These are phyloP conservation scores for Aureobasidium uvarum DNA, from an alignment of 2,329 filamentous ascomycete genomes.

Conservation along the genomic window DNA sequence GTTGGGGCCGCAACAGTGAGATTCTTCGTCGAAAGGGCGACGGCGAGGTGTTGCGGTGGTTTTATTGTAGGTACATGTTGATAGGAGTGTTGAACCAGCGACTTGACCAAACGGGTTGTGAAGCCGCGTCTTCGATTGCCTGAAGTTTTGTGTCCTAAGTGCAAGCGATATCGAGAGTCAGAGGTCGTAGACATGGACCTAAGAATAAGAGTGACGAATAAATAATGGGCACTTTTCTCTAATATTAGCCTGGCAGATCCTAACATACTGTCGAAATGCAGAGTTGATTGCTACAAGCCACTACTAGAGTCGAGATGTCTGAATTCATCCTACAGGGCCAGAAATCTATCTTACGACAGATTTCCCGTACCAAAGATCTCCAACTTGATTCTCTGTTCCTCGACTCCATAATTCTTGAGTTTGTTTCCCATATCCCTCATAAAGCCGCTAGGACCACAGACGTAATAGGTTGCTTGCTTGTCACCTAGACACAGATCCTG, in stretches of 20 bases:
- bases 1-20: not conserved
- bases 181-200: not conserved
- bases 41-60: no score
- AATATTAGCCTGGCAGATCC: not conserved
- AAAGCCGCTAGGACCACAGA: slow-evolving; percentile 69
- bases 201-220: not conserved
- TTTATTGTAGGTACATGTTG: not conserved
- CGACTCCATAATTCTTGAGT: slow-evolving; percentile 58
- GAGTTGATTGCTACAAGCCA: not conserved
- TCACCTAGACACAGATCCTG: slow-evolving; percentile 57
- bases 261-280: not conserved
- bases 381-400: slow-evolving; percentile 59
- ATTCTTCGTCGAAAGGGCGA: not conserved
- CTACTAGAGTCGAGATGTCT: not conserved
- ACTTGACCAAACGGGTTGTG: no score
- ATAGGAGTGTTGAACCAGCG: not conserved
- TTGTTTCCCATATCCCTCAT: slow-evolving; percentile 61
- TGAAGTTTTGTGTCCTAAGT: no score
- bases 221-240: not conserved
- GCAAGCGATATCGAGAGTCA: not conserved
- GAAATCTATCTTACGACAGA: no score
- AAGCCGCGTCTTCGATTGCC: no score
- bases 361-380: slow-evolving; percentile 45
- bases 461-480: slow-evolving; percentile 61
- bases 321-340: no score